These are phyloP conservation scores for Suillus discolor DNA, from an alignment of 768 basidiomycete genomes.

Conservation along the genomic window DNA sequence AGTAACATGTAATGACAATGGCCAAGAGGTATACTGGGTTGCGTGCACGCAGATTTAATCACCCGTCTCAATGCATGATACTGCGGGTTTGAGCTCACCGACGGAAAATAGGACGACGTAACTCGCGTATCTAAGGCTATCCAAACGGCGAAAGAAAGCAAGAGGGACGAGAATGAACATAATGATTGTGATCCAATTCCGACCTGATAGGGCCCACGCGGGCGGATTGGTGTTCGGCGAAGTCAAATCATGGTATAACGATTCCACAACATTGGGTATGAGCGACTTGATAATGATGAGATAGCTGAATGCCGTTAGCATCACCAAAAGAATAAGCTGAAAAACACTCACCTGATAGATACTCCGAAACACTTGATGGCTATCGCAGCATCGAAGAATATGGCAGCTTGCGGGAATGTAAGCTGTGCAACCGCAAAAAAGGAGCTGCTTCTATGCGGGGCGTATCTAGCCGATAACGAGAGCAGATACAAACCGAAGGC, in stretches of 20 bases:
- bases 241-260: constrained; percentile 78
- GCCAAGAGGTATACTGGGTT: constrained; percentile 71
- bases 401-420: constrained; percentile 85
- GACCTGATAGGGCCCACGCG: constrained; percentile 72
- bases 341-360: constrained; percentile 70
- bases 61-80: background rate
- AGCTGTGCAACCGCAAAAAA: constrained; percentile 84
- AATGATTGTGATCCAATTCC: constrained; percentile 80
- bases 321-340: background rate
- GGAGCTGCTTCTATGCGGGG: constrained; percentile 74
- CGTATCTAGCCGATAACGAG: constrained; percentile 76
- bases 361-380: constrained; percentile 98
- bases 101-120: constrained; percentile 91
- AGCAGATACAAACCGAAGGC: constrained; percentile 90
- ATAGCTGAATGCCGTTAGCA: constrained; percentile 51
- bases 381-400: constrained; percentile 93
- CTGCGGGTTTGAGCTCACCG: constrained; percentile 50
- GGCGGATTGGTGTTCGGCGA: constrained; percentile 68
- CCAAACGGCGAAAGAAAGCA: constrained; percentile 78
- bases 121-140: constrained; percentile 88
- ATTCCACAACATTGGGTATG: constrained; percentile 87
- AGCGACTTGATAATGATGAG: constrained; percentile 92
- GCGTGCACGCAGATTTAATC: background rate
- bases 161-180: constrained; percentile 81
- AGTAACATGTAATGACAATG: constrained; percentile 82